Base-by-base conservation (phyloP, 257 asterid genomes). In the Solanum sejunctum region DNA sequence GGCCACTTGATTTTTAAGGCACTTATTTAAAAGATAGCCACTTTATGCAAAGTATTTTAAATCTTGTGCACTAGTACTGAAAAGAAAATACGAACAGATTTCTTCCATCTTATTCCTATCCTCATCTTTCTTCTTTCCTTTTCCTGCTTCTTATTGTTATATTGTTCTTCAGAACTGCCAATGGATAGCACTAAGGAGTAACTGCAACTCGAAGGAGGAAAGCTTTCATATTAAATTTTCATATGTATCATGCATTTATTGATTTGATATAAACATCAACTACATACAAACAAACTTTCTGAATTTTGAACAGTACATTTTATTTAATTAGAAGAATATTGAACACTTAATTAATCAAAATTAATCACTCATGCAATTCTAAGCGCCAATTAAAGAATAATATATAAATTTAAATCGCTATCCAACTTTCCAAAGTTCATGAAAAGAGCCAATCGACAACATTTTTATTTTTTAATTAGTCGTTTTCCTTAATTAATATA, bases 381-480 rank as follows among this genome's bases (percentile, higher is more conserved):
- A 49, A 67, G 64, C 7, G 67, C 52, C 41, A 36, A 36, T 9
- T 7, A 56, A 56, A 82, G 28, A 69, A 57, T 12, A 2, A 52
- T 26, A 54, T 66, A 39, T 4, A 36, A 36, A 36, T 36, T 36
- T 4, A 36, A 20, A 54, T 58, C 52, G 41, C 64, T 12, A 41
- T 67, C 18, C 49, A 81, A 49, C 83, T 23, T 57, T 83, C 45
- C 54, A 69, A 85, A 28, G 10, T 79, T 51, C 2, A 81, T 5
- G 47, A 12, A 70, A 69, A 23, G 36, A 70, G 82, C 61, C 61
- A 23, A 75, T 0, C 49, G 1, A 8, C 43, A 26, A 16, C 26
- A 81, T 61, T 21, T 20, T 51, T 61, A 28, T 61, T 21, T 20
- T 51, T 61, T 20, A 28, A 55, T 36, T 36, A 36, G 57, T 45